Base-by-base conservation (phyloP, 2,329 filamentous ascomycete species). In the Sarocladiaceae sp. region DNA sequence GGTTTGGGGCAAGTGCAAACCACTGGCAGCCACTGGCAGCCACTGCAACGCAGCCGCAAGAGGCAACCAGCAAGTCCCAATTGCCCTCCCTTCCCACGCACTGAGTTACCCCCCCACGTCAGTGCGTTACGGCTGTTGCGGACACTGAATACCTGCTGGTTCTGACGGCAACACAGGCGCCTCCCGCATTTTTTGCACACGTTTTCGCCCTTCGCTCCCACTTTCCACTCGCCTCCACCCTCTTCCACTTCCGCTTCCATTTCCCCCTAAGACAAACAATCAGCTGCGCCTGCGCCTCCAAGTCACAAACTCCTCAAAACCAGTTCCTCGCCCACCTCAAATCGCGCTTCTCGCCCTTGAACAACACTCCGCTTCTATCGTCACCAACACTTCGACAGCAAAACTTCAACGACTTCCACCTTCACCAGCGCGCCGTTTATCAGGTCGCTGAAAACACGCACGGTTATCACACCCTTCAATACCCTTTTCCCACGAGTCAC, bases 401-500 rank as follows among this genome's bases (percentile, higher is more conserved):
- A 35, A 52, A 54, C 57, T 52, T 57, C 51, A 10, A 6, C n/a
- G 7, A 35, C 28, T 58, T 52, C 57, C 56, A 56, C 56, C 52
- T 55, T 55, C 59, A 58, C 47, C 62, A 77, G 75, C 76, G 75
- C 79, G 76, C 47, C 47, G 26, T 26, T 50, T 37, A 50, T 48
- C 44, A 50, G 68, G 74, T 79, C 76, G 76, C 76, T 78, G 62
- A 67, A 65, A 59, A 62, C 58, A 63, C 60, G 55, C 58, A 59
- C 61, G 64, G 60, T 56, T 60, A 63, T n/a, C 60, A 63, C 56
- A 69, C 40, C 44, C 37, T 11, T 48, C 60, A 72, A 69, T 74
- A 76, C 71, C 74, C 71, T 69, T 79, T 74, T 79, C 76, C 78
- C 75, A 70, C 70, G 64, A 71, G 70, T 63, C 74, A 29, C 75